Evolutionary conservation across 208 protist species (phyloP).

Genomic region (Trypanosoma caninum): DNA sequence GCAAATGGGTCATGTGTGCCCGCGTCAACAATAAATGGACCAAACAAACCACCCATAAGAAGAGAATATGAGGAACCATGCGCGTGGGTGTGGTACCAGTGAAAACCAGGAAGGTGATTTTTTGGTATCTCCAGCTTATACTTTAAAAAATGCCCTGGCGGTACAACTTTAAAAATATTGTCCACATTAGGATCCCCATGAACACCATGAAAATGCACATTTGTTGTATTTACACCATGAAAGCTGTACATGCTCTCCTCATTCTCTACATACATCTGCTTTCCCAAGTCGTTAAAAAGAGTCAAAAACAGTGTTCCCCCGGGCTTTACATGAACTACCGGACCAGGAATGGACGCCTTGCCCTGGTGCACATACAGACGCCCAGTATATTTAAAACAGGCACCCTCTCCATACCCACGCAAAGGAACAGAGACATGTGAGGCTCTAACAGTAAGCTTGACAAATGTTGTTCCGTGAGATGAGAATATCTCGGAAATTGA

Average conservation of each 20-base stretch:
- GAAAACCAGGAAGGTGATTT: conserved; percentile 70
- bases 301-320: conserved; percentile 65
- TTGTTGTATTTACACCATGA: conserved; percentile 73
- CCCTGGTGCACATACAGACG: conserved; percentile 54
- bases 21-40: conserved; percentile 67
- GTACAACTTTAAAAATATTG: conserved; percentile 55
- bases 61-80: conserved; percentile 74
- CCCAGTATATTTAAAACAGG: conserved; percentile 64
- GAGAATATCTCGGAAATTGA: conserved; percentile 31
- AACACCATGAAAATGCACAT: conserved; percentile 83
- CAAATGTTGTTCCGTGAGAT: conserved; percentile 37
- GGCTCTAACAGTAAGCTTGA: conserved; percentile 41
- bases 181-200: conserved; percentile 70
- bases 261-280: conserved; percentile 14
- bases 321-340: conserved; percentile 52
- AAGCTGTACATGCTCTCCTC: conserved; percentile 34
- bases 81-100: conserved; percentile 86
- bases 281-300: conserved; percentile 55
- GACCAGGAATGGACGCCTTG: conserved; percentile 54
- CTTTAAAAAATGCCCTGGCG: conserved; percentile 34
- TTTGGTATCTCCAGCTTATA: conserved; percentile 73
- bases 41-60: conserved; percentile 81
- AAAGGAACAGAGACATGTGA: conserved; percentile 50
- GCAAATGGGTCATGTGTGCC: conserved; percentile 18
- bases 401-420: conserved; percentile 22